These are phyloP conservation scores for Rhynchospora tenuis DNA, from an alignment of 176 grass and related monocot genomes.

Conservation along the genomic window DNA sequence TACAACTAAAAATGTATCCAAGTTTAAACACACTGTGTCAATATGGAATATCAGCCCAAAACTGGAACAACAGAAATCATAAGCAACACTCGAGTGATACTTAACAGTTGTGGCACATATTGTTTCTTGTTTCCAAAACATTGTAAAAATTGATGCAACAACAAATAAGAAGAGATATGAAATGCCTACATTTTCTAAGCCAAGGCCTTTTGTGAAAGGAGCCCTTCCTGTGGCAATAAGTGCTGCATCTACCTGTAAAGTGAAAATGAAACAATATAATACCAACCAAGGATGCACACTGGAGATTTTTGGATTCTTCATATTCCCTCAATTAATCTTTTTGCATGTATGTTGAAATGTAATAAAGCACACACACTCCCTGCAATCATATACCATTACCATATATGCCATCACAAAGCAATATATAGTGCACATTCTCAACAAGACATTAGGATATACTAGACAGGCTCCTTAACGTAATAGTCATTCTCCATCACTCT, in stretches of 20 bases:
- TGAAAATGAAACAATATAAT: constrained; percentile 16
- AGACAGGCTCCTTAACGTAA: background rate
- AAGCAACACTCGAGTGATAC: background rate
- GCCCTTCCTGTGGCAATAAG: constrained; percentile 97
- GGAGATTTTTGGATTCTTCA: background rate
- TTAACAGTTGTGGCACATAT: background rate
- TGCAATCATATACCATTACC: background rate
- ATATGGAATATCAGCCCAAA: background rate
- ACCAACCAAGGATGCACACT: background rate
- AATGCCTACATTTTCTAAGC: constrained; percentile 87
- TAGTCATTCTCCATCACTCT: background rate
- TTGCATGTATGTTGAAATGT: background rate
- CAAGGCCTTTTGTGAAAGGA: constrained; percentile 90
- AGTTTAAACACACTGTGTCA: background rate
- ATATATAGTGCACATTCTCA: background rate
- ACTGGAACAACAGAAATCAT: background rate
- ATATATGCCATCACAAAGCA: background rate
- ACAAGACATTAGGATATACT: background rate
- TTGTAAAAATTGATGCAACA: background rate
- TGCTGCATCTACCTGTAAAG: constrained; percentile 82
- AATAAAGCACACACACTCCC: background rate
- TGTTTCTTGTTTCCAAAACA: background rate
- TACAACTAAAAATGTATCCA: background rate
- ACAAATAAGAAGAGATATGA: background rate
- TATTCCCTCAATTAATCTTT: background rate